phyloP scores from a whole-genome alignment of 1,284 basidiomycete species.

The Ustilago nuda region DNA sequence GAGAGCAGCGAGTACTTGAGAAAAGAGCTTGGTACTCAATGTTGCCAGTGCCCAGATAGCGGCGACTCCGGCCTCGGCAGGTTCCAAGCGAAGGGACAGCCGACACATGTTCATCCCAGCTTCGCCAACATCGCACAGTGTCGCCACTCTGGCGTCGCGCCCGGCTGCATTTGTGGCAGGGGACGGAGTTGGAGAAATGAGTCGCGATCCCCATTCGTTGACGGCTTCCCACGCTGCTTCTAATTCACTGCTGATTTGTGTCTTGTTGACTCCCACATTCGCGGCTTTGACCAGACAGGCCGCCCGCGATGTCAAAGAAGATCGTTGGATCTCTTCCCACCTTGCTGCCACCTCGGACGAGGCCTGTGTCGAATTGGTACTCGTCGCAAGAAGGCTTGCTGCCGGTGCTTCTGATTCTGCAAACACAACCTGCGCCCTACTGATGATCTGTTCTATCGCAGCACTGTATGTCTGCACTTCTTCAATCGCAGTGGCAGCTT shows the following conservation, averaged over 20 bases:
- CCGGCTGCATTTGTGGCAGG: constrained; percentile 4
- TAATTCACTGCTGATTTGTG: constrained; percentile 18
- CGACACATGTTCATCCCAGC: constrained; percentile 31
- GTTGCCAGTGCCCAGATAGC: constrained; percentile 45
- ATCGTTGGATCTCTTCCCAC: constrained; percentile 29
- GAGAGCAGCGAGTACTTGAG: constrained; percentile 41
- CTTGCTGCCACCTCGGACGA: constrained; percentile 25
- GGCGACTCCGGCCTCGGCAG: constrained; percentile 9
- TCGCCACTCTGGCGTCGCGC: constrained; percentile 15
- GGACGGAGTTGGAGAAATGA: constrained; percentile 7
- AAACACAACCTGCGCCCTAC: constrained; percentile 9
- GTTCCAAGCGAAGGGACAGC: constrained; percentile 25
- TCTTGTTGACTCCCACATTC: constrained; percentile 12
- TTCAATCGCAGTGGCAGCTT: constrained; percentile 20
- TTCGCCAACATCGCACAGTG: constrained; percentile 52
- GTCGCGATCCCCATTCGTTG: constrained; percentile 19
- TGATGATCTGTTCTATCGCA: constrained; percentile 13
- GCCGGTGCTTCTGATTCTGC: not conserved
- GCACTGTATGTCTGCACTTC: constrained; percentile 14
- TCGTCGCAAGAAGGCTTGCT: constrained; percentile 5
- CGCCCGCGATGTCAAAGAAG: constrained; percentile 16
- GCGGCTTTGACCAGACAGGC: constrained; percentile 19
- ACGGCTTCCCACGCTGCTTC: constrained; percentile 23
- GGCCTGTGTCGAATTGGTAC: constrained; percentile 8
- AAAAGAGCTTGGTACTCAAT: constrained; percentile 39